These are phyloP conservation scores for Vicia villosa DNA, from an alignment of 306 rosid species.

Conservation along the genomic window DNA sequence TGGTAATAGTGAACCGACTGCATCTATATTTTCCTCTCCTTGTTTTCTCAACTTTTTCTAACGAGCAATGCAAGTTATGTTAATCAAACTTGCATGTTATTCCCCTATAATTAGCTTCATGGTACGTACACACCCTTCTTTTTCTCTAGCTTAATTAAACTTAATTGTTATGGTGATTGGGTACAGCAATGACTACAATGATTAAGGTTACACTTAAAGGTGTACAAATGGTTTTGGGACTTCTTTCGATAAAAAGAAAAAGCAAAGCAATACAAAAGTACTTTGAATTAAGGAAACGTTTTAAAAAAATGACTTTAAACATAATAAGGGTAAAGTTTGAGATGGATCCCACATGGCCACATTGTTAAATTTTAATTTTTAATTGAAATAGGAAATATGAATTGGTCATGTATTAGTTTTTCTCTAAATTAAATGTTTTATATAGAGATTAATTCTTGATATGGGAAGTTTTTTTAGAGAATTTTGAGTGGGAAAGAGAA, in stretches of 20 bases:
- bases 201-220: conserved; percentile 24
- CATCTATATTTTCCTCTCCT: not conserved
- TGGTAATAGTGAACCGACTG: conserved; percentile 36
- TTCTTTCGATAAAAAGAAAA: conserved; percentile 27
- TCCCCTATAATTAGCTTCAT: conserved; percentile 9
- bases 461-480: no score
- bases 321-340: no score
- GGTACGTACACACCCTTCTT: not conserved
- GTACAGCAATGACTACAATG: conserved; percentile 26
- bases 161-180: conserved; percentile 14
- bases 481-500: no score
- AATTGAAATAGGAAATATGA: no score
- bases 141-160: conserved; percentile 9
- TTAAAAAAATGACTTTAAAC: not conserved
- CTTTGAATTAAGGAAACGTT: conserved; percentile 21
- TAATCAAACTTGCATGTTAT: conserved; percentile 6
- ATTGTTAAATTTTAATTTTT: no score
- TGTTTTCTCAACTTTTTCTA: conserved; percentile 32
- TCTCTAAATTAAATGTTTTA: no score
- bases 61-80: not conserved
- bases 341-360: no score
- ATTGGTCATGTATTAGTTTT: no score
- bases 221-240: conserved; percentile 1
- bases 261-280: not conserved
- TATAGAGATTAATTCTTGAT: no score